Evolutionary conservation across 2,329 filamentous ascomycete genomes (phyloP), one percentile per base, ranked within the genome.

Genomic region (Mycogone perniciosa): DNA sequence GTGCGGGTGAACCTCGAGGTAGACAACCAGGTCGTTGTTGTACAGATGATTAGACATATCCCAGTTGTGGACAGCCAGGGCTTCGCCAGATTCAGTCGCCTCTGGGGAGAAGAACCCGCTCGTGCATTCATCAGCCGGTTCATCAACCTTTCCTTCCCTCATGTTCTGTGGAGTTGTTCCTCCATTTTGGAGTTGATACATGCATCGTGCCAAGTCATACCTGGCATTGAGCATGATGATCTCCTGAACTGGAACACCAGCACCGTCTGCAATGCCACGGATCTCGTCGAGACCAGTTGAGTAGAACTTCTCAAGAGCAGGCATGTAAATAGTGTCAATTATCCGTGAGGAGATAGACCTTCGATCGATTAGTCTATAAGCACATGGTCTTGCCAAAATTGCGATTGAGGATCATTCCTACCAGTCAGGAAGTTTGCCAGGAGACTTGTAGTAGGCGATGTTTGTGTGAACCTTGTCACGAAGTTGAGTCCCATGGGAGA

Each of bases 181-280:
- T 42, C 20, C 39, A 29, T 42, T 42, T 20, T 42, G 39, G 10
- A 56, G n/a, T 20, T 13, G 13, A 27, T 42, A 42, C 26, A 42
- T 26, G 39, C 39, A 42, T 20, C 51, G 35, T 3, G 71, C 71
- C 52, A 81, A 79, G 61, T 82, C 79, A 0, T 76, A 80, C 1
- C 79, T 69, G 5, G 80, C 73, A 50, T 83, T 83, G 8, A 83
- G 62, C 2, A 79, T 77, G 1, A 83, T 61, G n/a, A 83, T 72
- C 43, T 81, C 76, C 2, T 76, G 60, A 2, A 81, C 56, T 1
- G 67, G 55, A 6, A 72, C 60, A 0, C 59, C 63, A 0, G 77
- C 70, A 2, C 79, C 80, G 1, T 75, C 69, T 0, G 79, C 77
- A 38, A 83, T 71, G 8, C 77, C 82, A 49, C 62, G 59, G 51